Evolutionary conservation across 2,329 filamentous ascomycete genomes (phyloP).

Genomic region (Gaeumannomyces tritici): DNA sequence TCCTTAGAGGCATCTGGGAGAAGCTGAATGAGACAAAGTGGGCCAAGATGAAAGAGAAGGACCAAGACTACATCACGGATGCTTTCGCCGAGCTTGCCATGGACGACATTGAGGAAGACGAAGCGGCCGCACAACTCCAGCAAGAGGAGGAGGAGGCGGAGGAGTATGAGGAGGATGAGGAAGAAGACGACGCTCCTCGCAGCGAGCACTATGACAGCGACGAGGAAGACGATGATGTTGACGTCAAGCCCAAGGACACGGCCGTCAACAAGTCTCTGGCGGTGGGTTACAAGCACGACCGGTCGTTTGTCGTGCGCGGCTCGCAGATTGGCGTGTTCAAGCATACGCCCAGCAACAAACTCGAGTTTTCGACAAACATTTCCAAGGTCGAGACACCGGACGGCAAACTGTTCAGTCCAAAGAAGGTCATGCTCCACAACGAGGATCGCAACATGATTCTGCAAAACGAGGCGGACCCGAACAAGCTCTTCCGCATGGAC

Average conservation of each 20-base stretch:
- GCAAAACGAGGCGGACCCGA: slow-evolving; percentile 73
- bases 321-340: slow-evolving; percentile 99
- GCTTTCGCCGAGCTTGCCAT: slow-evolving; percentile 92
- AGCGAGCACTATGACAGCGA: slow-evolving; percentile 50
- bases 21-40: slow-evolving; percentile 91
- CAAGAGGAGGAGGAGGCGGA: slow-evolving; percentile 31
- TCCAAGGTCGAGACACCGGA: slow-evolving; percentile 86
- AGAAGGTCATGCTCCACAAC: slow-evolving; percentile 92
- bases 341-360: slow-evolving; percentile 81
- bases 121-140: slow-evolving; percentile 16
- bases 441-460: slow-evolving; percentile 85
- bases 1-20: slow-evolving; percentile 96
- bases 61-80: slow-evolving; percentile 89
- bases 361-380: slow-evolving; percentile 95
- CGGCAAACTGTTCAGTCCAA: slow-evolving; percentile 83
- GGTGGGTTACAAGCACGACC: slow-evolving; percentile 93
- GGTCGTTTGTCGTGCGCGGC: slow-evolving; percentile 92
- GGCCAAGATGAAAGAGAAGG: slow-evolving; percentile 83
- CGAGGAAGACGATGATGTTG: slow-evolving; percentile 70
- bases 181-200: slow-evolving; percentile 43
- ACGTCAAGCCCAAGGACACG: slow-evolving; percentile 55
- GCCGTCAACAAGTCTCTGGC: slow-evolving; percentile 90
- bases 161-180: slow-evolving; percentile 44
- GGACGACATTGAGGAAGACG: slow-evolving; percentile 60
- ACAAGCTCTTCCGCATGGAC: slow-evolving; percentile 94